Evolutionary conservation across 805 yeast species (phyloP).

Genomic region (Spathaspora girioi): DNA sequence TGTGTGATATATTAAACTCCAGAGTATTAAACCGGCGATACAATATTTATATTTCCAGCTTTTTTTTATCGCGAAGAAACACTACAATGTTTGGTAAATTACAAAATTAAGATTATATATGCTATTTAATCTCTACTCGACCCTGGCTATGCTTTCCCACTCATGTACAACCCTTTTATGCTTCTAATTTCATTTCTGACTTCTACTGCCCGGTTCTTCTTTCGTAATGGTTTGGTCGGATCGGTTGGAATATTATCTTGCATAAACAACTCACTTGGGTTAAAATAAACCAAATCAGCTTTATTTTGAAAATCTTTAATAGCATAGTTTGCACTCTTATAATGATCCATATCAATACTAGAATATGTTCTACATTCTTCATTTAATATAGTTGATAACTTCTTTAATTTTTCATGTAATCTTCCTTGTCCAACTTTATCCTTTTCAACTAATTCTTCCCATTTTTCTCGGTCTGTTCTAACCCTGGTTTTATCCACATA

Average conservation of each 20-base stretch:
- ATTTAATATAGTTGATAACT: conserved; percentile 17
- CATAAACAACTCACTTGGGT: conserved; percentile 25
- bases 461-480: conserved; percentile 11
- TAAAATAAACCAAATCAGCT: conserved; percentile 32
- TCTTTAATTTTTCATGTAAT: conserved; percentile 19
- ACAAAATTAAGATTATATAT: neutral
- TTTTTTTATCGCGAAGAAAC: neutral
- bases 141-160: conserved; percentile 30
- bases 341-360: conserved; percentile 29
- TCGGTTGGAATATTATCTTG: conserved; percentile 7
- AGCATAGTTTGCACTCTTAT: conserved; percentile 21
- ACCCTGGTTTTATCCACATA: conserved; percentile 9
- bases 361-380: conserved; percentile 23
- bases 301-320: conserved; percentile 34
- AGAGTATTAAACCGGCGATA: too few relatives aligned
- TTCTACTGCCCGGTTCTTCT: conserved; percentile 29
- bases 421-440: conserved; percentile 25
- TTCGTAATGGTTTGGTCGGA: conserved; percentile 9
- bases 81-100: neutral
- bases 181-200: conserved; percentile 35
- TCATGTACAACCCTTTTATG: conserved; percentile 43
- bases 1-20: neutral
- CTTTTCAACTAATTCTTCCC: conserved; percentile 12
- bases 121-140: neutral
- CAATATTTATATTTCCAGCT: too few relatives aligned